Evolutionary conservation across 2,329 filamentous ascomycete species (phyloP).

Genomic region (Penicillium sp.): DNA sequence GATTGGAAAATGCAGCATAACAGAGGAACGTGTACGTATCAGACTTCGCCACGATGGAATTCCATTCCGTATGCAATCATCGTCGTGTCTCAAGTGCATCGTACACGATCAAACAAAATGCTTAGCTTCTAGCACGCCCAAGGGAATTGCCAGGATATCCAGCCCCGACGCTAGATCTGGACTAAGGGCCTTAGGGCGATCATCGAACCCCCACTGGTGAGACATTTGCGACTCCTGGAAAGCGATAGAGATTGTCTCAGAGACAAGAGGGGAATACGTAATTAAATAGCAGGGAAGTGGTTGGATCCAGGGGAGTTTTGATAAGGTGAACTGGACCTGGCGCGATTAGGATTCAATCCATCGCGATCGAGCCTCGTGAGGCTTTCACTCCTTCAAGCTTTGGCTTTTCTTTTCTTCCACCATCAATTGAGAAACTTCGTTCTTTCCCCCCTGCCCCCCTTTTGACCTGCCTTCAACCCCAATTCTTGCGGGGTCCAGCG

Average conservation of each 20-base stretch:
- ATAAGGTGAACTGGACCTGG: too few relatives aligned
- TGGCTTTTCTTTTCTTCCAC: background rate
- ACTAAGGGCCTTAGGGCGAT: constrained; percentile 18
- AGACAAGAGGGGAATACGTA: constrained; percentile 16
- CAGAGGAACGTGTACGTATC: background rate
- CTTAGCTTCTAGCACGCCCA: background rate
- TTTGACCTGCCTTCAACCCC: background rate
- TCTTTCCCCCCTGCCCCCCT: background rate
- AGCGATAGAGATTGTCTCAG: constrained; percentile 6
- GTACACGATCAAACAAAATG: too few relatives aligned
- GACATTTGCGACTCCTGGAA: constrained; percentile 16
- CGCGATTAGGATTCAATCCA: too few relatives aligned
- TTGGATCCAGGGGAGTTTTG: background rate
- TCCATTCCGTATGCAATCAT: background rate
- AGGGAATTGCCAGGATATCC: too few relatives aligned
- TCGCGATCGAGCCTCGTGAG: background rate
- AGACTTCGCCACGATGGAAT: background rate
- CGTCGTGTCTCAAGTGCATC: too few relatives aligned
- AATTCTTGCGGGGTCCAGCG: constrained; percentile 15
- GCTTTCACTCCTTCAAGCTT: background rate
- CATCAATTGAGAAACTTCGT: constrained; percentile 7
- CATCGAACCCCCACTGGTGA: constrained; percentile 20
- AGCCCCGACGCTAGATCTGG: constrained; percentile 13
- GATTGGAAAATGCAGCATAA: constrained; percentile 14
- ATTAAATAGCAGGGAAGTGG: constrained; percentile 4